A percentile compares a stretch with the other conserved stretches of the same genome.
Conservation (phyloP, 2,329 filamentous ascomycete species). For the Epicoccum nigrum region DNA sequence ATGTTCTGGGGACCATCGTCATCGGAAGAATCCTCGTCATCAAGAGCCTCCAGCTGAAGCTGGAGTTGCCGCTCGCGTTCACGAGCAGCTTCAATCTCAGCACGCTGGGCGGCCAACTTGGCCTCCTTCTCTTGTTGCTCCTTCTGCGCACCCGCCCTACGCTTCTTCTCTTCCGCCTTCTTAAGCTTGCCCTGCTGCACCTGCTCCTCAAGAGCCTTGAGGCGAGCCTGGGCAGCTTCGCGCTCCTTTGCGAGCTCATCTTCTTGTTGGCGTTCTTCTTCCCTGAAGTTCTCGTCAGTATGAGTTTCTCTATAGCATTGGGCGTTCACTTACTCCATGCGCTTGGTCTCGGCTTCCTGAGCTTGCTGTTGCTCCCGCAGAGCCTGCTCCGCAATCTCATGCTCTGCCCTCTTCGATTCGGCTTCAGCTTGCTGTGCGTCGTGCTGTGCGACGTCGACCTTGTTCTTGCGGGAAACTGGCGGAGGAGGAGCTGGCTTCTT, state of each 20-base stretch:
- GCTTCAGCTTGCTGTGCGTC: slow-evolving; percentile 58
- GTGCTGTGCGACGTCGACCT: slow-evolving; percentile 64
- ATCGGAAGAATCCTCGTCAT: slow-evolving; percentile 70
- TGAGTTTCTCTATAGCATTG: background rate
- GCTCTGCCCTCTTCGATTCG: slow-evolving; percentile 66
- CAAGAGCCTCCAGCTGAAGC: slow-evolving; percentile 79
- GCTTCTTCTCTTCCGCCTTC: slow-evolving; percentile 94
- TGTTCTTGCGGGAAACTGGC: slow-evolving; percentile 72
- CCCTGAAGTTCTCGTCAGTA: slow-evolving; percentile 58
- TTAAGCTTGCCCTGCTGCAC: slow-evolving; percentile 91
- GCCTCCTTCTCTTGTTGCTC: slow-evolving; percentile 89
- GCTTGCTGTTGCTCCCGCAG: slow-evolving; percentile 73
- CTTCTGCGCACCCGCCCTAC: slow-evolving; percentile 84
- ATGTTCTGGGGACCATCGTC: slow-evolving; percentile 79
- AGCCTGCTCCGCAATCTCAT: slow-evolving; percentile 58
- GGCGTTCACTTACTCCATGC: slow-evolving; percentile 76
- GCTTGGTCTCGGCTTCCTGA: slow-evolving; percentile 73
- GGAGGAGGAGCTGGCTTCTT: slow-evolving; percentile 72
- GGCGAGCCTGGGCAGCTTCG: slow-evolving; percentile 78
- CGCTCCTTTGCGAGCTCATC: slow-evolving; percentile 80
- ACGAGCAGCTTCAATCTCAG: slow-evolving; percentile 88
- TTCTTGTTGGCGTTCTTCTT: slow-evolving; percentile 75
- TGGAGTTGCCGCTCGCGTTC: slow-evolving; percentile 90
- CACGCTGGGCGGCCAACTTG: slow-evolving; percentile 80
- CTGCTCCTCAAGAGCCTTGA: slow-evolving; percentile 91